Percentiles rank a stretch among this genome's conserved stretches.
Evolutionary conservation across 2,329 filamentous ascomycete species (phyloP).

Genomic region (Fusarium duplospermum): DNA sequence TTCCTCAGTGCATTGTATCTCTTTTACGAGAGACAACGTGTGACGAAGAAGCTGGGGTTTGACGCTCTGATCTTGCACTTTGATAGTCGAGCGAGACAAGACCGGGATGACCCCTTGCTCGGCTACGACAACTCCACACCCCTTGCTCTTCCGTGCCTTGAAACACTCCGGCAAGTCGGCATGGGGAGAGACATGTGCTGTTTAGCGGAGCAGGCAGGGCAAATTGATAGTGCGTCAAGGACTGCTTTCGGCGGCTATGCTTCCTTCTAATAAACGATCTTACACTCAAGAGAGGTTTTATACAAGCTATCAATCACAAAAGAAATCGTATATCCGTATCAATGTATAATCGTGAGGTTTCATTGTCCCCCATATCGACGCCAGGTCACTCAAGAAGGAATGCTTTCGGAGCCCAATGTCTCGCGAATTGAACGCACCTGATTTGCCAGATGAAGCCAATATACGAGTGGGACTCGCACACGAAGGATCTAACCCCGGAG

Average conservation of each 20-base stretch:
- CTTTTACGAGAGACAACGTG: background rate
- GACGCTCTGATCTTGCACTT: background rate
- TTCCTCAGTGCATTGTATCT: background rate
- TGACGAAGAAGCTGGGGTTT: background rate
- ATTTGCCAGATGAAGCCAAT: conserved; percentile 15
- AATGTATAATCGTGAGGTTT: background rate
- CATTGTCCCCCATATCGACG: background rate
- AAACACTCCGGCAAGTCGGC: conserved; percentile 2
- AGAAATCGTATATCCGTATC: background rate
- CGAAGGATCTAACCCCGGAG: conserved; percentile 22
- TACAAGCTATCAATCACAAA: background rate
- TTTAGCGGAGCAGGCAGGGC: background rate
- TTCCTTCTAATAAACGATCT: background rate
- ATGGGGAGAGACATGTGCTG: conserved; percentile 3
- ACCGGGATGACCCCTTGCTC: background rate
- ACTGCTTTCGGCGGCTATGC: conserved; percentile 2
- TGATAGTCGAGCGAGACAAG: background rate
- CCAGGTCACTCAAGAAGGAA: background rate
- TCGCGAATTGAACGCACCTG: conserved; percentile 18
- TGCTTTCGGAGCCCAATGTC: conserved; percentile 12
- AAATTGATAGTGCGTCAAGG: background rate
- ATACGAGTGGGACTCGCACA: background rate
- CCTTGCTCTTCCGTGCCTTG: background rate
- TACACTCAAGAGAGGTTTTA: background rate
- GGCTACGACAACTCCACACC: background rate